Evolutionary conservation across 495 filamentous ascomycete genomes (phyloP), one percentile per base, ranked within the genome.

Genomic region (Penicillium coffeae): DNA sequence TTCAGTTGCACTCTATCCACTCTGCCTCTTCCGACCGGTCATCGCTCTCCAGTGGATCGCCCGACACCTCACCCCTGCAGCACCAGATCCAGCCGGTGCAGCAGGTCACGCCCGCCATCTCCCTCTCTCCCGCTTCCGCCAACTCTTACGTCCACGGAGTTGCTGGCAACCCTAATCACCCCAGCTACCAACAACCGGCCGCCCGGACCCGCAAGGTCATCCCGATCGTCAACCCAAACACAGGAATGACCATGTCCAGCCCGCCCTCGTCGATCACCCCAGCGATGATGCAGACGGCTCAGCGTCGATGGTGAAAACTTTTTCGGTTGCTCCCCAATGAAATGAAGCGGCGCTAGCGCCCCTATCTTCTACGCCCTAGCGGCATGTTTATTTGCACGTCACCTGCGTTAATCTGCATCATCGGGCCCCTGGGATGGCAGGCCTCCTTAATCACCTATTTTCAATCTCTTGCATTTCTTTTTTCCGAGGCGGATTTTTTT

Each of bases 181-280:
- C 88, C 52, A 94, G 89, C 70, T 78, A 88, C 58, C 88, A 94
- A 63, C 93, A 96, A 74, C 69, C 89, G 43, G 86, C 91, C 45
- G 86, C 87, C 48, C 88, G 94, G 65, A 83, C 85, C 54, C 88
- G 92, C 57, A 97, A 96, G 64, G 89, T 93, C 56, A 99, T 99
- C 56, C 94, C 93, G 14, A 99, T 99, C 65, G 86, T 99, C 71
- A 96, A 99, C 78, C 93, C 93, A 27, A 86, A 77, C 51, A 97
- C 94, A 25, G 90, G 93, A 52, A 81, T 92, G 70, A 82, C 81
- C 54, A 78, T 95, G 70, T 81, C 90, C 27, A 95, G 90, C 74
- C 94, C 93, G 55, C 92, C 93, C 2, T 86, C 81, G 41, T 95
- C 89, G 48, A 86, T 95, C 59, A 93, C 90, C 42, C 89, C 90